phyloP scores from a whole-genome alignment of 306 rosid species.

The Citrullus colocynthis region DNA sequence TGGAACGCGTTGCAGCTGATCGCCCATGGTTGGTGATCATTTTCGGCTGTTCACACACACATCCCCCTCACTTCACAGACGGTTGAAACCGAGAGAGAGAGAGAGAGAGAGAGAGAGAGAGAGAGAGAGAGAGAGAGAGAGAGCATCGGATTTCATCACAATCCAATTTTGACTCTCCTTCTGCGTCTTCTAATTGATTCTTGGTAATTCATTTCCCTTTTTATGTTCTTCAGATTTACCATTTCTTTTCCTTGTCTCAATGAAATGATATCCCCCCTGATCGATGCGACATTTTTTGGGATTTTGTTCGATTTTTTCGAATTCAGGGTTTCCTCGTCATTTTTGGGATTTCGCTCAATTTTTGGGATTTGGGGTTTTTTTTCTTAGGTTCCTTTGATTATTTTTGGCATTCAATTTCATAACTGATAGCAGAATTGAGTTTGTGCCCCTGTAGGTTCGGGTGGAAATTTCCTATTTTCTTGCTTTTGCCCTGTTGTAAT shows the following conservation, averaged over 20 bases:
- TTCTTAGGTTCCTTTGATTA: not conserved
- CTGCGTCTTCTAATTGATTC: not conserved
- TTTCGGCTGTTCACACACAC: not conserved
- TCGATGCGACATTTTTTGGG: not conserved
- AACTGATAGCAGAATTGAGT: not conserved
- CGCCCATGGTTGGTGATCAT: not conserved
- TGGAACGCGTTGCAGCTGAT: slow-evolving; percentile 1
- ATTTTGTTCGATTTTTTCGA: not conserved
- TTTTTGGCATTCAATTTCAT: not conserved
- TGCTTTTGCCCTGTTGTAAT: not conserved
- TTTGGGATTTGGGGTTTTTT: not conserved
- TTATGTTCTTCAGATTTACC: not conserved
- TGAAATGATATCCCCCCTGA: not conserved
- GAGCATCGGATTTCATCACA: not conserved
- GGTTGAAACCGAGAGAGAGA: not conserved
- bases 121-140: not conserved
- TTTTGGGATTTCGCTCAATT: not conserved
- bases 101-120: not conserved
- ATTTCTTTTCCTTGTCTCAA: not conserved
- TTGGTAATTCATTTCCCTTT: not conserved
- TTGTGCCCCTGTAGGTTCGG: not conserved
- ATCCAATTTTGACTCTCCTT: not conserved
- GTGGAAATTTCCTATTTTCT: not conserved
- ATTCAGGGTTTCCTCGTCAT: not conserved
- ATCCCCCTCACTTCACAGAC: not conserved